Base-by-base conservation (phyloP, 2,329 filamentous ascomycete genomes). In the Mycosphaerella sp. region DNA sequence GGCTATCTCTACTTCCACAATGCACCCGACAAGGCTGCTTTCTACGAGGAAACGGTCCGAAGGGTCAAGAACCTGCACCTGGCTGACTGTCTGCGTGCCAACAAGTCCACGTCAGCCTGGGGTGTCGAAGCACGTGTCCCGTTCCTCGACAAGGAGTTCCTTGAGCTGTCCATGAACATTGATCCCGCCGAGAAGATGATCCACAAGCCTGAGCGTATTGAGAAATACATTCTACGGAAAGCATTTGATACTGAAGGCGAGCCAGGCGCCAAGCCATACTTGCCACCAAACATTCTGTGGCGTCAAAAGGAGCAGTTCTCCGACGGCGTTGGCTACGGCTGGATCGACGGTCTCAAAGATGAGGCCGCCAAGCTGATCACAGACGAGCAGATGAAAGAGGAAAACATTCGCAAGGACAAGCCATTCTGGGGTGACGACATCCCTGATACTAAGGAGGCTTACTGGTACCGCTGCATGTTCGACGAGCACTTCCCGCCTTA, bases 241-340 rank as follows among this genome's bases (percentile, higher is more conserved):
- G 95, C 93, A 2, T 98, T 98, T 70, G 93, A 98, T 74, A 95
- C 90, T 31, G 82, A 81, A 45, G 61, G 61, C 45, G 89, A 92
- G 74, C 89, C 91, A 12, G 84, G 80, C 45, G 81, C 80, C 46
- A 75, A 87, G 63, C 84, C 93, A 8, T 98, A 97, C 76, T 83
- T 98, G n/a, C 93, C 95, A 6, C 85, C 95, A 14, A 84, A 91
- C 71, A 98, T 98, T 65, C 84, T 98, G 53, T 98, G 89, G 87
- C 82, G 95, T 70, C 95, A 98, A 76, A 98, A 98, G 83, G 93
- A 98, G 78, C 93, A 98, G 76, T 98, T 98, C 79, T 95, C 60
- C 21, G 95, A 98, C 67, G 95, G 93, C 70, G 93, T 98, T 54
- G 93, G 93, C 54, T 98, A 98, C 76, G 91, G 93, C 60, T 98